Conservation (phyloP, 306 rosid genomes). For the Quercus cerris region DNA sequence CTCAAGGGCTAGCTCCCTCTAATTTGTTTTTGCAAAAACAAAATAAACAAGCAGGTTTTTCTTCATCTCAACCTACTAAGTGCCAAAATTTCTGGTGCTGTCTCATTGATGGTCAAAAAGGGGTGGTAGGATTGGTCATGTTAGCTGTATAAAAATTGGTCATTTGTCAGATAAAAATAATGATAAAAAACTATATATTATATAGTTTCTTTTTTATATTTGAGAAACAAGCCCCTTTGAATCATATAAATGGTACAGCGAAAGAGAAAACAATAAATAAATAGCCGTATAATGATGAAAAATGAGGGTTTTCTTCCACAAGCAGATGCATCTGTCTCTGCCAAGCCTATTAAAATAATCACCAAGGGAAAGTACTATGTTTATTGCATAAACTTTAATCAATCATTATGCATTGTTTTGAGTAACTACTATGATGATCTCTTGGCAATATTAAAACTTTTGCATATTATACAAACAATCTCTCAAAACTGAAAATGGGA, state of each 20-base stretch:
- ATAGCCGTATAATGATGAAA: not conserved
- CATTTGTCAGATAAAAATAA: conserved; percentile 4
- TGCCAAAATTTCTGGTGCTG: not conserved
- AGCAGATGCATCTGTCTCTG: conserved; percentile 11
- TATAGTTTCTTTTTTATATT: not conserved
- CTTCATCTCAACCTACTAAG: not conserved
- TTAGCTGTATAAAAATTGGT: conserved; percentile 16
- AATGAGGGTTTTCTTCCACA: not conserved
- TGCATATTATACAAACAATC: no score
- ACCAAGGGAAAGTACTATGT: not conserved
- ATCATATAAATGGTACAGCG: not conserved
- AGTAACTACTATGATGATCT: no score
- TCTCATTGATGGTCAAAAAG: conserved; percentile 28
- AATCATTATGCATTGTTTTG: not conserved
- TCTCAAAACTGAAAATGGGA: no score
- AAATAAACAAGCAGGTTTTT: not conserved
- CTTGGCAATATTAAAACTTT: no score
- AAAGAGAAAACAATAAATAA: not conserved
- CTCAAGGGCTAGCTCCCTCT: no score
- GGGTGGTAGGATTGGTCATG: conserved; percentile 32
- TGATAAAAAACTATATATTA: not conserved
- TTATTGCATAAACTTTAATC: not conserved
- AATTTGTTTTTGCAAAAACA: no score
- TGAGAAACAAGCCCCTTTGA: conserved; percentile 1
- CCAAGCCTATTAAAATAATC: not conserved